A percentile compares a stretch with the other conserved stretches of the same genome.
Conservation (phyloP, 345 rosid genomes). For the Citrus trifoliata region DNA sequence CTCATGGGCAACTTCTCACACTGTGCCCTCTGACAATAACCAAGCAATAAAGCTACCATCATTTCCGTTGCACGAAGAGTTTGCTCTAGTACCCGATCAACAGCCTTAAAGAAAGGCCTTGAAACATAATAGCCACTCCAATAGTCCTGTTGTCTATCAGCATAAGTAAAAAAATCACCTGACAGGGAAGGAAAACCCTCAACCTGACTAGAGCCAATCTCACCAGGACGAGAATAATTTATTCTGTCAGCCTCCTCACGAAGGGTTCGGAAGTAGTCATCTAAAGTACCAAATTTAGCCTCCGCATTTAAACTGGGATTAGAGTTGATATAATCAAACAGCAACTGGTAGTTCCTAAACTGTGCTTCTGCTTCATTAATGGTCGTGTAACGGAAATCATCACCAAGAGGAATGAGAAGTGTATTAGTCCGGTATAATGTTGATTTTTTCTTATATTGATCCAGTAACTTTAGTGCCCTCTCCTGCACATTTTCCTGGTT, state of each 20-base stretch:
- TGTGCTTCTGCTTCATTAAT: slow-evolving; percentile 92
- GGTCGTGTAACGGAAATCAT: slow-evolving; percentile 87
- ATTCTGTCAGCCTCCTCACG: slow-evolving; percentile 83
- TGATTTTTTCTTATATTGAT: slow-evolving; percentile 96
- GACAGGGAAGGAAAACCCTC: slow-evolving; percentile 94
- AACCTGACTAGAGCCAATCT: slow-evolving; percentile 72
- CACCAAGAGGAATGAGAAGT: slow-evolving; percentile 95
- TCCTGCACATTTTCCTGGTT: slow-evolving; percentile 78
- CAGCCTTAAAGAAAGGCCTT: slow-evolving; percentile 97
- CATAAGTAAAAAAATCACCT: slow-evolving; percentile 96
- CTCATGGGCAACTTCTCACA: slow-evolving; percentile 82
- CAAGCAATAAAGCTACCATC: slow-evolving; percentile 79
- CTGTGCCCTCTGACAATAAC: slow-evolving; percentile 81
- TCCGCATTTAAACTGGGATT: slow-evolving; percentile 82
- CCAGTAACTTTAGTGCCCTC: slow-evolving; percentile 76
- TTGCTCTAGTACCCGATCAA: slow-evolving; percentile 91
- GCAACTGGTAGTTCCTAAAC: slow-evolving; percentile 81
- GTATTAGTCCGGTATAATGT: slow-evolving; percentile 82
- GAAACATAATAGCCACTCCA: slow-evolving; percentile 99
- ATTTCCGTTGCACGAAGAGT: slow-evolving; percentile 89
- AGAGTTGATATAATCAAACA: slow-evolving; percentile 91
- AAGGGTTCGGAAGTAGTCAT: slow-evolving; percentile 77
- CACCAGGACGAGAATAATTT: slow-evolving; percentile 79
- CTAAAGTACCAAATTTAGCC: slow-evolving; percentile 88
- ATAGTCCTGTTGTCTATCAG: slow-evolving; percentile 90